Percentiles rank a stretch among this genome's conserved stretches.
Conservation (phyloP, 345 rosid genomes). For the Salix exigua region DNA sequence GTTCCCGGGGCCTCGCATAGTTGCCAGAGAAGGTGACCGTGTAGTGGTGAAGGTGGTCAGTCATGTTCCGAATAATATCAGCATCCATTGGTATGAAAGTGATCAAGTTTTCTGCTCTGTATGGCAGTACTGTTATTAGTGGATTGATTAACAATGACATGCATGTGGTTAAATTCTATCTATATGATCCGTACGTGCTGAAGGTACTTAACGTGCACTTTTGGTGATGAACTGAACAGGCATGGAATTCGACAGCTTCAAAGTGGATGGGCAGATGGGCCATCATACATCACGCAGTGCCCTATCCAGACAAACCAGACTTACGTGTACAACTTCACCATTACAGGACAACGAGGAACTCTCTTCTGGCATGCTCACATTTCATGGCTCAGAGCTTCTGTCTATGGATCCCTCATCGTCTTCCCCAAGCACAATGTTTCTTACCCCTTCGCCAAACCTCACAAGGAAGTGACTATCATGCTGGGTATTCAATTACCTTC, state of each 20-base stretch:
- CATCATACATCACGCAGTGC: slow-evolving; percentile 67
- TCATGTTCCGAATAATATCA: slow-evolving; percentile 43
- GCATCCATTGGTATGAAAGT: slow-evolving; percentile 48
- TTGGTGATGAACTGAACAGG: slow-evolving; percentile 32
- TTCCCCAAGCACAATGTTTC: slow-evolving; percentile 48
- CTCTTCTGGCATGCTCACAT: slow-evolving; percentile 74
- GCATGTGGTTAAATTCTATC: neutral
- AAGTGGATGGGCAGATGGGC: slow-evolving; percentile 87
- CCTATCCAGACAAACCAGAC: slow-evolving; percentile 61
- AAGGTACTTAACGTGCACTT: neutral
- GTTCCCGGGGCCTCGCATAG: slow-evolving; percentile 52
- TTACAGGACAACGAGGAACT: slow-evolving; percentile 72
- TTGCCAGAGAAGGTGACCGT: slow-evolving; percentile 54
- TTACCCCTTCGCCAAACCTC: slow-evolving; percentile 68
- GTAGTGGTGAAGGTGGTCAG: slow-evolving; percentile 46
- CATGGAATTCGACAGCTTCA: slow-evolving; percentile 63
- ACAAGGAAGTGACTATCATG: slow-evolving; percentile 61
- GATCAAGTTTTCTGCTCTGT: neutral
- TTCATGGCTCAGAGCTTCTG: slow-evolving; percentile 67
- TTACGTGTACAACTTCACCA: slow-evolving; percentile 68
- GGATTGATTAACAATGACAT: neutral
- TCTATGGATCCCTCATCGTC: slow-evolving; percentile 70
- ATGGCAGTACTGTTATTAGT: neutral
- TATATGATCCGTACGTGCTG: neutral
- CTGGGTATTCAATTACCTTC: slow-evolving; percentile 40